Evolutionary conservation across 1,139 yeast genomes (phyloP).

Genomic region (Nakaseomyces bracarensis): DNA sequence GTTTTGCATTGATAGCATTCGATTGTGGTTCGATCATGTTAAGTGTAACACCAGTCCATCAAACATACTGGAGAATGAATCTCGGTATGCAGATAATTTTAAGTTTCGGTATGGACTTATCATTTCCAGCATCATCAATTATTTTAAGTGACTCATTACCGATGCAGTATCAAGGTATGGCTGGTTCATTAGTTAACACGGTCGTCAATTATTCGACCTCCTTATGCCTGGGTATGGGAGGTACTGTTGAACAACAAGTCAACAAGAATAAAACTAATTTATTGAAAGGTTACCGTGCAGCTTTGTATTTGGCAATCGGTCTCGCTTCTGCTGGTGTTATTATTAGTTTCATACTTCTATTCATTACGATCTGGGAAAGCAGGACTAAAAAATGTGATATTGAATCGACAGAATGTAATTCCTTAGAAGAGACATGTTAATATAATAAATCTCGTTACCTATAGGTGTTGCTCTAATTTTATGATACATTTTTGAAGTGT

Average conservation of each 20-base stretch:
- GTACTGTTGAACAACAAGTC: conserved; percentile 41
- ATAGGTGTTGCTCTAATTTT: no score
- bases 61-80: conserved; percentile 40
- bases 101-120: conserved; percentile 52
- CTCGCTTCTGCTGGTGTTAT: conserved; percentile 23
- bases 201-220: conserved; percentile 49
- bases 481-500: no score
- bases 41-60: conserved; percentile 42
- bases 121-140: conserved; percentile 50
- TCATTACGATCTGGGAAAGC: background rate
- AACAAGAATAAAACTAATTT: conserved; percentile 23
- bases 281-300: conserved; percentile 36
- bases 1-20: conserved; percentile 40
- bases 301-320: conserved; percentile 36
- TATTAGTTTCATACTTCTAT: conserved; percentile 11
- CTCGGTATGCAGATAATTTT: conserved; percentile 43
- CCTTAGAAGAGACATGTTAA: background rate
- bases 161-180: conserved; percentile 48
- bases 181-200: conserved; percentile 49
- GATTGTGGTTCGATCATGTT: conserved; percentile 43
- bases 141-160: conserved; percentile 46
- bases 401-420: background rate
- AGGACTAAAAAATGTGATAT: background rate
- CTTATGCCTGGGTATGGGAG: conserved; percentile 44
- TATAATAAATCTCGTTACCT: no score